These are phyloP conservation scores for Podosphaera fusca DNA, from an alignment of 2,329 filamentous ascomycete genomes.

Conservation along the genomic window DNA sequence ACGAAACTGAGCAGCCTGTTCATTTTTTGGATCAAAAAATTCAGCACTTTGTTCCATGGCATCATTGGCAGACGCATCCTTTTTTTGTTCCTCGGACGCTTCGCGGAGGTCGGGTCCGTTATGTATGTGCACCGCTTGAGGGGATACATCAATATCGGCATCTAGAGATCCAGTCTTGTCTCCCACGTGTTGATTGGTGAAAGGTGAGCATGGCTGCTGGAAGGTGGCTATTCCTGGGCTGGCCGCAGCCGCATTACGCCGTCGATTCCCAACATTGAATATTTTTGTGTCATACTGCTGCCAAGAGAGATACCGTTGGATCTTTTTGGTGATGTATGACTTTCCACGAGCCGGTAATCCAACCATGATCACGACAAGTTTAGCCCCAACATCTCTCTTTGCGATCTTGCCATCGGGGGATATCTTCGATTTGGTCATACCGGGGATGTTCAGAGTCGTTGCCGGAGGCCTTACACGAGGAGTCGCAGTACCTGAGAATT, in stretches of 20 bases:
- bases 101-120: conserved; percentile 21
- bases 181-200: conserved; percentile 11
- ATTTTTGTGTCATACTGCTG: conserved; percentile 88
- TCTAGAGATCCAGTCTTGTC: conserved; percentile 6
- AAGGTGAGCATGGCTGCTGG: conserved; percentile 2
- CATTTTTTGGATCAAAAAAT: conserved; percentile 86
- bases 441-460: conserved; percentile 89
- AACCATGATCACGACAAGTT: conserved; percentile 96
- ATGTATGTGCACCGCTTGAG: conserved; percentile 31
- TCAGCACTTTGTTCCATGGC: conserved; percentile 67
- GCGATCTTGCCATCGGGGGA: conserved; percentile 91
- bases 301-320: conserved; percentile 89
- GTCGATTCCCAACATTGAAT: conserved; percentile 89
- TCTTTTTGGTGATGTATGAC: conserved; percentile 97
- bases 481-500: conserved; percentile 55
- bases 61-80: conserved; percentile 18
- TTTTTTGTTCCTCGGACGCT: conserved; percentile 5
- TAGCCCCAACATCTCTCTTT: conserved; percentile 80
- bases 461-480: conserved; percentile 62
- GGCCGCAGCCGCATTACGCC: conserved; percentile 51
- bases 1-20: conserved; percentile 55
- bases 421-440: conserved; percentile 82
- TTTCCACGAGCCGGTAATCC: conserved; percentile 87
- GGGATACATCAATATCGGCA: conserved; percentile 17
- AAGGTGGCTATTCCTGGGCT: conserved; percentile 6